These are phyloP conservation scores for Mycena chlorophos DNA, from an alignment of 768 basidiomycete species.

Conservation along the genomic window DNA sequence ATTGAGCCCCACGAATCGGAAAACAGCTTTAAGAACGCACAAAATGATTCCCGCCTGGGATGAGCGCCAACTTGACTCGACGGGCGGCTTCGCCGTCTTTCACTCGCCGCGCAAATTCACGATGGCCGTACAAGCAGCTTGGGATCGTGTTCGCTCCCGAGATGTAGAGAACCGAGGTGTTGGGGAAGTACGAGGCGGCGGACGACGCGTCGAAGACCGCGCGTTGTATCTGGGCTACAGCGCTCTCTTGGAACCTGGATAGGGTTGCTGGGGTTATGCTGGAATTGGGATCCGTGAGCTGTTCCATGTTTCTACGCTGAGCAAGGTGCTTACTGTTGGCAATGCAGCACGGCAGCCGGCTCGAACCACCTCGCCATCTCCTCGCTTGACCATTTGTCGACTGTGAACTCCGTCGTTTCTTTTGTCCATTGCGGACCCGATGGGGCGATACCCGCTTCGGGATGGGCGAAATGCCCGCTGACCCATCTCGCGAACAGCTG, in stretches of 20 bases:
- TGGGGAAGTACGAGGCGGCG: too few species aligned
- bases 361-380: not conserved
- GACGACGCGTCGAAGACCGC: not conserved
- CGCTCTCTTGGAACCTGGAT: too few species aligned
- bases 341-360: not conserved
- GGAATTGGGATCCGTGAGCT: too few species aligned
- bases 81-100: too few species aligned
- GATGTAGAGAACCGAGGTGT: too few species aligned
- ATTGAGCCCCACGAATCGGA: too few species aligned
- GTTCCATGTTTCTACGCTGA: too few species aligned
- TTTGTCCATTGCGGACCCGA: not conserved
- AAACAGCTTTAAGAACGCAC: not conserved
- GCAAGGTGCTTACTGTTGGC: too few species aligned
- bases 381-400: not conserved
- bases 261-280: too few species aligned
- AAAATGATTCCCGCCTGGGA: conserved; percentile 4
- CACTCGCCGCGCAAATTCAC: too few species aligned
- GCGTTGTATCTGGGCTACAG: not conserved
- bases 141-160: too few species aligned
- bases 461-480: not conserved
- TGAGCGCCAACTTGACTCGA: conserved; percentile 1
- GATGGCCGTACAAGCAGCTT: too few species aligned
- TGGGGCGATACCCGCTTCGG: not conserved
- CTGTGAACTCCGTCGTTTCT: not conserved
- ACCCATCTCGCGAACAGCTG: conserved; percentile 5